Base-by-base conservation (phyloP, 345 rosid genomes). In the Ailanthus altissimus region DNA sequence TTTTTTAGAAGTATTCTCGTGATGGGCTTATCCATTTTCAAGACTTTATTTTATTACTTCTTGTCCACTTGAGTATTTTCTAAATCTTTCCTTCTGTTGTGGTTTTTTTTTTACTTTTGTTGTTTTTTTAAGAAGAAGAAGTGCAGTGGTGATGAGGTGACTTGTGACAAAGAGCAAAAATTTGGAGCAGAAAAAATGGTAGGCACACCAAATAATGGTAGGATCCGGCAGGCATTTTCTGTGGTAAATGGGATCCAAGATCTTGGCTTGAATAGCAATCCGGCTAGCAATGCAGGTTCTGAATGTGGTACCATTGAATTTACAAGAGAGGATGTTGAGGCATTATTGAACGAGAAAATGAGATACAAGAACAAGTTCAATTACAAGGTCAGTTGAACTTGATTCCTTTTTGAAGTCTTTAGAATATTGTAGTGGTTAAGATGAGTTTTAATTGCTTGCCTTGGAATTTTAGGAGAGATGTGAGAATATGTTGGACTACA, bases 401-500 rank as follows among this genome's bases (percentile, higher is more conserved):
- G 1, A 13, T 16, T 3, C 2, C 8, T 38, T 23, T 42, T 23
- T 66, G 14, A 32, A 5, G 51, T 61, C 59, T n/a, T 71, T 67
- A 65, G 69, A 23, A 5, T 58, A 8, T 20, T 9, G 0, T 32
- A 8, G 69, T n/a, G 5, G 16, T 20, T 61, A 26, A 16, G n/a
- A 2, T 54, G 63, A 16, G 0, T 47, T 62, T 21, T 78, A 70
- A 75, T 74, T 73, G 75, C 72, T 76, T 38, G 49, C 74, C 84
- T 72, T 72, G 66, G 74, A 70, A 85, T 18, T 81, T 76, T 82
- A 93, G 99, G 99, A 96, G 89, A 88, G 97, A 86, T 90, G 98
- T 66, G 99, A 96, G 75, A 91, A 88, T 79, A 93, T 93, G 99
- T 78, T 88, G 90, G 98, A 93, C 59, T 96, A 96, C 70, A 93